Evolutionary conservation across 2,329 filamentous ascomycete genomes (phyloP), one percentile per base, ranked within the genome.

Genomic region (Fusarium solani-melongenae): DNA sequence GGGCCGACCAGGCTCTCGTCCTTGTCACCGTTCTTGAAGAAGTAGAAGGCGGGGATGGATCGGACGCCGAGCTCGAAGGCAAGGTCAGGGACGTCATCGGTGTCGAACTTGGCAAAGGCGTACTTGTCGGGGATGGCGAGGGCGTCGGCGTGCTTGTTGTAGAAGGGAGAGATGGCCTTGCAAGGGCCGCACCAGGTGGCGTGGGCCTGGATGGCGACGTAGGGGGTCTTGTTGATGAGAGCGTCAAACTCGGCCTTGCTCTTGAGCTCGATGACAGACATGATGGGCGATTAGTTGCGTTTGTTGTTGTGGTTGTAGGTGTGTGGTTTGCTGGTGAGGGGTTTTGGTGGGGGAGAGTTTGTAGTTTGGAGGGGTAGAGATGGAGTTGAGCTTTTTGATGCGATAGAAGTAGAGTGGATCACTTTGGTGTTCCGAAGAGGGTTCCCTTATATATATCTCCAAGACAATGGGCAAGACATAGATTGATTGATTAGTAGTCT

Each of bases 131-230:
- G 82, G 27, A 82, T 71, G 64, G 79, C 72, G 72, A 77, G 73
- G 36, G 75, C 73, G 56, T 79, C 79, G 53, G 88, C 86, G 61
- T 89, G 84, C 77, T 85, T 82, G 67, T 76, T 78, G 84, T 86
- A 91, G 67, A 87, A 76, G 70, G 89, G 89, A 24, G 88, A 86
- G 77, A 91, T 90, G 75, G 83, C 82, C 81, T 88, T 89, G 87
- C 89, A 91, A 31, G 89, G 89, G 41, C 84, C 85, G 81, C 89
- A 91, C 89, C 89, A 91, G 77, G 86, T 83, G 67, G 89, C 89
- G 81, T 84, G 87, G 82, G 90, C 90, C 79, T 91, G 88, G 72
- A 88, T 81, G 69, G 86, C 84, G 71, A 90, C 87, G 81, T 86
- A 88, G 55, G 83, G 86, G 56, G 83, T 88, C 11, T 79, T 80